Evolutionary conservation across 2,329 filamentous ascomycete genomes (phyloP).

Genomic region (Triangularia setosa): DNA sequence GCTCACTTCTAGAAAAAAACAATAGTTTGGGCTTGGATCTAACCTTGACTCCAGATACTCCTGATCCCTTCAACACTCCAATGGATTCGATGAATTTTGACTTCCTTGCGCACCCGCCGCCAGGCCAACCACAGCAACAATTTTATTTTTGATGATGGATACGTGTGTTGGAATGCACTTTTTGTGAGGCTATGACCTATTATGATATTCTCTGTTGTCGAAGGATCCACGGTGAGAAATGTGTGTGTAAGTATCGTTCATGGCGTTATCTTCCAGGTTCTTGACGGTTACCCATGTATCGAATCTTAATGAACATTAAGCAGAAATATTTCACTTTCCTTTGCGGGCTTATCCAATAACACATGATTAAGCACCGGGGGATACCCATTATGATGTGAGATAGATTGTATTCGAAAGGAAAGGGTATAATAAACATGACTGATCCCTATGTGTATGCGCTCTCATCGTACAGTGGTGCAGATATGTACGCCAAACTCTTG

Average conservation of each 20-base stretch:
- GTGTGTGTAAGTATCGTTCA: not conserved
- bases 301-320: too few species aligned
- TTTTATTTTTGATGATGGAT: slow-evolving; percentile 48
- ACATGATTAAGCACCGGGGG: not conserved
- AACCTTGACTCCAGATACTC: slow-evolving; percentile 45
- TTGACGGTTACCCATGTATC: too few species aligned
- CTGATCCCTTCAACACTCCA: slow-evolving; percentile 55
- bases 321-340: not conserved
- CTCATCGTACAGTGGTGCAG: not conserved
- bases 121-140: slow-evolving; percentile 52
- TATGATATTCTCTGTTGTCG: not conserved
- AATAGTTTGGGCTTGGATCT: too few species aligned
- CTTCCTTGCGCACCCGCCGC: slow-evolving; percentile 56
- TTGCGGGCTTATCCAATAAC: too few species aligned
- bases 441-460: not conserved
- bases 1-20: slow-evolving; percentile 7
- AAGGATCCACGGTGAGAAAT: not conserved
- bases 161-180: not conserved
- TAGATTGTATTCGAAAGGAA: not conserved
- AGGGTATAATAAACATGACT: not conserved
- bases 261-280: not conserved
- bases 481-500: not conserved
- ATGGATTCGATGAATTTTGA: slow-evolving; percentile 58
- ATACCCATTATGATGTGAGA: not conserved
- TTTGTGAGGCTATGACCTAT: not conserved